Percentiles rank a stretch among this genome's conserved stretches.
These are phyloP conservation scores for Ophiocordyceps camponoti-leonardi DNA, from an alignment of 2,329 filamentous ascomycete genomes.

Conservation along the genomic window DNA sequence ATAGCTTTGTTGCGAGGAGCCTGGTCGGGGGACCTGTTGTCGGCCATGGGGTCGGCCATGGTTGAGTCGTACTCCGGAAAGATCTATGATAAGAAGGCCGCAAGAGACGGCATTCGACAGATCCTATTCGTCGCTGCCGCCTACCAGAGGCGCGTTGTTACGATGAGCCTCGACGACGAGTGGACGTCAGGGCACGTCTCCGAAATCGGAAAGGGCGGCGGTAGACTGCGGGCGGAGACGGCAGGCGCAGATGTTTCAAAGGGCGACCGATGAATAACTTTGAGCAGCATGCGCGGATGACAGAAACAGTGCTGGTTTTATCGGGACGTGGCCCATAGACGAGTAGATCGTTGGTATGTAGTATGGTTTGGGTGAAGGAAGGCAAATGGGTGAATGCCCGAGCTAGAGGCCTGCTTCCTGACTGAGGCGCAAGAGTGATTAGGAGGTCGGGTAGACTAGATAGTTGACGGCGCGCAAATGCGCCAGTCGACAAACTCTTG, in stretches of 20 bases:
- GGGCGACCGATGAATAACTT: background rate
- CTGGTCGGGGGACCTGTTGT: background rate
- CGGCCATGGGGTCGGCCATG: background rate
- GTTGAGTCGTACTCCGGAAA: background rate
- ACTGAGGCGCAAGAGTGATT: background rate
- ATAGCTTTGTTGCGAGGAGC: background rate
- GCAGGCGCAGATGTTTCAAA: too few species aligned
- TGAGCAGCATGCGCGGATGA: background rate
- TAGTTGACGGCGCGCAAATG: background rate
- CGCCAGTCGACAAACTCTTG: background rate
- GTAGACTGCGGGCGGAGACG: background rate
- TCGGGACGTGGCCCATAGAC: background rate
- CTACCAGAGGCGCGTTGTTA: background rate
- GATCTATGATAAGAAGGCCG: background rate
- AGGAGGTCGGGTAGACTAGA: background rate
- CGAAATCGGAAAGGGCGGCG: background rate
- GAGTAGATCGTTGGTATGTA: background rate
- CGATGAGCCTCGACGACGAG: background rate
- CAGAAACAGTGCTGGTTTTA: background rate
- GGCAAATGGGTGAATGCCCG: background rate
- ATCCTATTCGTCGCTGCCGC: background rate
- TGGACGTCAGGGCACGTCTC: background rate
- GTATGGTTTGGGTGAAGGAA: too few species aligned
- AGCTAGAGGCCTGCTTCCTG: background rate
- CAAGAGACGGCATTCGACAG: background rate